Base-by-base conservation (phyloP, 2,329 filamentous ascomycete species). In the Zasmidium cellare region DNA sequence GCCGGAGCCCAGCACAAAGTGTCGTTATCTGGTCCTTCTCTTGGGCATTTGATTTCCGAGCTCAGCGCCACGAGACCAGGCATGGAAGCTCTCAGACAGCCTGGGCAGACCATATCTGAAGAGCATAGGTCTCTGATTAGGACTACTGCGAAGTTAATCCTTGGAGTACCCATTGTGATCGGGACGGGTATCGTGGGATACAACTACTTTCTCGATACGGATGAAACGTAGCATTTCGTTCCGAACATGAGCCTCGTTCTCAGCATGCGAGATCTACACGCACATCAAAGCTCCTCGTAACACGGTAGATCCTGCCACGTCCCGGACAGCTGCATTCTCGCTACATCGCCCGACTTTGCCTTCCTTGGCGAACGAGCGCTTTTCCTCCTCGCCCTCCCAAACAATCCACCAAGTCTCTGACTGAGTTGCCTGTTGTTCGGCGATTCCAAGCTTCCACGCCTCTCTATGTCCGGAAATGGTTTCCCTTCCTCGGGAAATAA, bases 11-110 rank as follows among this genome's bases (percentile, higher is more conserved):
- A 67, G 35, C 68, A 70, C 58, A 66, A 66, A 49, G 66, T 68
- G 5, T 70, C 67, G 1, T 52, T 69, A 12, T 66, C 64, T 19
- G 65, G 67, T 28, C 59, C 67, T 1, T 70, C 68, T 9, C 57
- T 70, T 5, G 68, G 66, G 7, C 67, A 69, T 48, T 47, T 70
- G 6, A 58, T 70, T 31, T 66, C 68, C 5, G 68, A 70, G 28
- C 61, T 70, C 49, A 67, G 65, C 38, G 64, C 66, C 14, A 68
- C 67, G n/a, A 61, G 63, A 47, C 63, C 66, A 22, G 67, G 66
- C 2, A 70, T 69, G 67, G 67, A 67, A 56, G 44, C 55, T n/a
- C 41, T 65, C 9, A 59, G 68, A 19, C 46, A 60, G 18, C 61
- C 65, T 24, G 67, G 65, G 7, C 58, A 64, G 28, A 67, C 67